Evolutionary conservation across 2,329 filamentous ascomycete species (phyloP).

Genomic region (Hypoxylon rubiginosum): DNA sequence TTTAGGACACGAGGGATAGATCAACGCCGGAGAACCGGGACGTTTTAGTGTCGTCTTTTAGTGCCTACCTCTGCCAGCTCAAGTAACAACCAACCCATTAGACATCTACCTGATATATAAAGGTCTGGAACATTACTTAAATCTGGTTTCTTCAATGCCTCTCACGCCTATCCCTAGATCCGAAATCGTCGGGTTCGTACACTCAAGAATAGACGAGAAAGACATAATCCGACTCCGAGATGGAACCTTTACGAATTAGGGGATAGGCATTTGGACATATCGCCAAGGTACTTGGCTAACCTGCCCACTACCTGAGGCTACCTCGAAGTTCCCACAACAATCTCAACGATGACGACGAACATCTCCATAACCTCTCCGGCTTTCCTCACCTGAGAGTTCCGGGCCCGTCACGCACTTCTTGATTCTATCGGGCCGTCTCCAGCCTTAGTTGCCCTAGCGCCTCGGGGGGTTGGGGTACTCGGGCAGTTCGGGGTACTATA

Average conservation of each 20-base stretch:
- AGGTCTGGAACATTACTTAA: no score
- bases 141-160: not conserved
- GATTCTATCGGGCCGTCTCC: constrained; percentile 36
- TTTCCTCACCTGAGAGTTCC: not conserved
- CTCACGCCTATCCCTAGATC: not conserved
- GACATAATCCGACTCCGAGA: not conserved
- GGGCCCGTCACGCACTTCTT: constrained; percentile 9
- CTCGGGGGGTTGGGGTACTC: not conserved
- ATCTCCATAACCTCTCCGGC: not conserved
- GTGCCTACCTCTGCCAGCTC: no score
- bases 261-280: not conserved
- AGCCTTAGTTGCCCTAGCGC: constrained; percentile 3
- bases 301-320: no score
- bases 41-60: not conserved
- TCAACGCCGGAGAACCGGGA: constrained; percentile 21
- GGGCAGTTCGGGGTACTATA: not conserved
- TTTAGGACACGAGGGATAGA: not conserved
- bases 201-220: not conserved
- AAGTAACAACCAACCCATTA: not conserved
- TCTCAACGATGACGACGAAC: not conserved
- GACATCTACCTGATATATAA: not conserved
- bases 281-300: not conserved
- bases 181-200: not conserved
- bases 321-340: not conserved
- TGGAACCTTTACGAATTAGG: not conserved